Evolutionary conservation across 2,329 filamentous ascomycete species (phyloP), one percentile per base, ranked within the genome.

Genomic region (Tetracladium maxilliforme): DNA sequence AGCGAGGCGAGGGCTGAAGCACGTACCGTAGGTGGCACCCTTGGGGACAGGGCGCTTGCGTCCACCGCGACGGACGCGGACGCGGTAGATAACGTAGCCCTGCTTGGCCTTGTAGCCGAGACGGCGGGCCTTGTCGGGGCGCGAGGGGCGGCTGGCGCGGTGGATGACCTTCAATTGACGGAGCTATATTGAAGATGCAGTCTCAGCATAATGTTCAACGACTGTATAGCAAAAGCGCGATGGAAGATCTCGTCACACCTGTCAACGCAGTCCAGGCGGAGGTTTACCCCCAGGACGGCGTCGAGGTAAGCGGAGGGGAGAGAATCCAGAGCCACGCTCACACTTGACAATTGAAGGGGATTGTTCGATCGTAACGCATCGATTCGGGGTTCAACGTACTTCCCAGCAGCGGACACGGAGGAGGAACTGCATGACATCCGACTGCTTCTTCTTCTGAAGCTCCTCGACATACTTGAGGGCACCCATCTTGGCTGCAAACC

Each of bases 401-500:
- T 98, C 90, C 90, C 90, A 98, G 86, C 90, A 98, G 69, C 90
- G 86, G 58, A 93, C 84, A 62, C 84, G 87, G 64, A 94, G 83
- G 68, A 98, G 79, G 76, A 98, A 98, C 70, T 86, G 86, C 70
- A 95, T 82, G 57, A 98, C 80, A 75, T 98, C 90, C 62, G 83
- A 93, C 79, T 98, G 90, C 84, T 98, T 98, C 83, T 93, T 94
- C 84, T 98, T 95, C 65, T 94, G 84, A 70, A 98, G 80, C 76
- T 98, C 90, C 77, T 98, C 92, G 68, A 98, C 83, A 72, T 93
- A 98, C 71, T 98, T 98, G 64, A 94, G 83, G 71, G 87, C 87
- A 81, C 90, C 90, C 90, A 94, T 94, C 74, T 87, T 19, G 18
- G 9, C 18, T 8, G 18, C 18, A n/a, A n/a, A n/a, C n/a, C n/a